A percentile compares a stretch with the other conserved stretches of the same genome.
Evolutionary conservation across 495 filamentous ascomycete species (phyloP).

Genomic region (Lophium mytilinum): DNA sequence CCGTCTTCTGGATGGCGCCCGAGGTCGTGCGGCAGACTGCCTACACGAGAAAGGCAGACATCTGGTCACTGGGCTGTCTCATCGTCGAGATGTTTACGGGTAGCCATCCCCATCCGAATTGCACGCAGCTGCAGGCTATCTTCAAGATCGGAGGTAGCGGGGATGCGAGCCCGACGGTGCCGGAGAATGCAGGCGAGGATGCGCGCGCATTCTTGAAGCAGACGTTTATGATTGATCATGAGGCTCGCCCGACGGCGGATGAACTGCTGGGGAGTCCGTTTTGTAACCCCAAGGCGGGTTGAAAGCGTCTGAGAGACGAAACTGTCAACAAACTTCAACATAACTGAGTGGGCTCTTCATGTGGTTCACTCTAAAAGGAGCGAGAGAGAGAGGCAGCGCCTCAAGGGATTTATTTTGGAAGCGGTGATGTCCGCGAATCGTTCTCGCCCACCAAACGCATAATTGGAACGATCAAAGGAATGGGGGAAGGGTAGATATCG

Average conservation of each 20-base stretch:
- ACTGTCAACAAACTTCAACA: no score
- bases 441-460: no score
- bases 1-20: conserved; percentile 99
- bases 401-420: no score
- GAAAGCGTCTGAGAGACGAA: no score
- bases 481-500: no score
- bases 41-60: conserved; percentile 98
- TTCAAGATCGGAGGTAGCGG: conserved; percentile 87
- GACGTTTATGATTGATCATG: conserved; percentile 94
- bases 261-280: conserved; percentile 79
- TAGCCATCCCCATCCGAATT: conserved; percentile 92
- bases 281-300: conserved; percentile 22
- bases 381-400: no score
- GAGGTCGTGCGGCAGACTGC: conserved; percentile 97
- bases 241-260: conserved; percentile 82
- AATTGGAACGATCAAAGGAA: no score
- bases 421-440: no score
- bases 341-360: no score
- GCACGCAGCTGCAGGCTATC: conserved; percentile 93
- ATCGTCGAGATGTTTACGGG: conserved; percentile 99
- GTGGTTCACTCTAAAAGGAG: no score
- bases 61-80: conserved; percentile 94
- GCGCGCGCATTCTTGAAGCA: conserved; percentile 75
- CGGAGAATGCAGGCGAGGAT: conserved; percentile 75
- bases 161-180: conserved; percentile 81